Evolutionary conservation across 179 eudicot species (phyloP).

Genomic region (Amaranthus tricolor): DNA sequence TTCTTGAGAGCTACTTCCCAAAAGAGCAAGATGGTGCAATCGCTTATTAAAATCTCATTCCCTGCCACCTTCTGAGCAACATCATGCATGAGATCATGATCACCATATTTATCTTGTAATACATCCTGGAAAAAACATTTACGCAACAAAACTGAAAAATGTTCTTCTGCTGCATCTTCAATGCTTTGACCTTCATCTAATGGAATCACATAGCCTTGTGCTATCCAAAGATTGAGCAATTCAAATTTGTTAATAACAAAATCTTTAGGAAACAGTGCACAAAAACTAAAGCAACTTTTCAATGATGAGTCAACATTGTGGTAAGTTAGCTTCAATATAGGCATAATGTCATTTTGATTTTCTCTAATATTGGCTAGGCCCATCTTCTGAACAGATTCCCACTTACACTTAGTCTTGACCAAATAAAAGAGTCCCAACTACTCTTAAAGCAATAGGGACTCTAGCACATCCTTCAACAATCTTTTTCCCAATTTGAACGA

Average conservation of each 20-base stretch:
- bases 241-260: conserved; percentile 4
- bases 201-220: conserved; percentile 21
- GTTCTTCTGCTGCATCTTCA: conserved; percentile 14
- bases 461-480: conserved; percentile 22
- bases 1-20: conserved; percentile 15
- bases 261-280: conserved; percentile 22
- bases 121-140: conserved; percentile 26
- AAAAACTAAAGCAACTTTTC: conserved; percentile 21
- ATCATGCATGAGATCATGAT: not conserved
- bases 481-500: conserved; percentile 17
- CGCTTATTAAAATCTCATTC: not conserved
- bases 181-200: conserved; percentile 1
- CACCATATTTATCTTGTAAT: conserved; percentile 6
- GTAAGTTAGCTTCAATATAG: conserved; percentile 29
- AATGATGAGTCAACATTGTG: conserved; percentile 15
- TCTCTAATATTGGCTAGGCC: not conserved
- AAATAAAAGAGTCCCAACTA: conserved; percentile 15
- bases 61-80: conserved; percentile 16
- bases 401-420: conserved; percentile 14
- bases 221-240: conserved; percentile 23
- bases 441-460: conserved; percentile 31
- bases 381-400: conserved; percentile 9
- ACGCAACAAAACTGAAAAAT: conserved; percentile 13
- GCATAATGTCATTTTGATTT: conserved; percentile 12
- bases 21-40: conserved; percentile 10